phyloP scores from a whole-genome alignment of 495 filamentous ascomycete genomes.

The Podospora anserina region DNA sequence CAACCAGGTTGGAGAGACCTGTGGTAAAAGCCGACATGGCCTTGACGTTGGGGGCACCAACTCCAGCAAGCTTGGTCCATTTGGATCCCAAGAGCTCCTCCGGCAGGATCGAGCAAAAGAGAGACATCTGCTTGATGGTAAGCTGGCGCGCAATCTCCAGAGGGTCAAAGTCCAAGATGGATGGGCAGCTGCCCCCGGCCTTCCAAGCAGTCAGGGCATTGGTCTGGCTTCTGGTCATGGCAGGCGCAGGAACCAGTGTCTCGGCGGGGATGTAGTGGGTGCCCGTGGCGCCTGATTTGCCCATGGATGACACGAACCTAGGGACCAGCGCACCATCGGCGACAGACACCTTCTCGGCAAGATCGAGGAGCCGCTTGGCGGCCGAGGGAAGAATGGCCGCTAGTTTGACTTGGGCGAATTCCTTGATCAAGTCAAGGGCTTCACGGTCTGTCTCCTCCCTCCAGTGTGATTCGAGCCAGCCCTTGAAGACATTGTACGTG shows the following conservation, averaged over 20 bases:
- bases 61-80: constrained; percentile 83
- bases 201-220: constrained; percentile 72
- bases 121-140: constrained; percentile 86
- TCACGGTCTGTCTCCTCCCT: constrained; percentile 70
- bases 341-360: constrained; percentile 78
- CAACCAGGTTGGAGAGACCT: constrained; percentile 86
- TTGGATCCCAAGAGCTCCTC: constrained; percentile 91
- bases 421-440: constrained; percentile 69
- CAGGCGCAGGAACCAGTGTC: constrained; percentile 63
- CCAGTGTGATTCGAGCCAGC: constrained; percentile 97
- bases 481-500: constrained; percentile 95
- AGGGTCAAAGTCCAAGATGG: constrained; percentile 89
- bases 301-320: constrained; percentile 80
- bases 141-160: constrained; percentile 89
- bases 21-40: constrained; percentile 92
- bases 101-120: constrained; percentile 89
- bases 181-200: constrained; percentile 62
- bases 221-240: constrained; percentile 72
- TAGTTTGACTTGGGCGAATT: constrained; percentile 75
- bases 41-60: constrained; percentile 83
- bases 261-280: constrained; percentile 67
- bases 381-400: constrained; percentile 66
- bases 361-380: constrained; percentile 71
- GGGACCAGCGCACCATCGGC: constrained; percentile 76
- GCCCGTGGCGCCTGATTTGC: constrained; percentile 75